Evolutionary conservation across 768 basidiomycete genomes (phyloP), one percentile per base, ranked within the genome.

Genomic region (Kwoniella dejecticola): DNA sequence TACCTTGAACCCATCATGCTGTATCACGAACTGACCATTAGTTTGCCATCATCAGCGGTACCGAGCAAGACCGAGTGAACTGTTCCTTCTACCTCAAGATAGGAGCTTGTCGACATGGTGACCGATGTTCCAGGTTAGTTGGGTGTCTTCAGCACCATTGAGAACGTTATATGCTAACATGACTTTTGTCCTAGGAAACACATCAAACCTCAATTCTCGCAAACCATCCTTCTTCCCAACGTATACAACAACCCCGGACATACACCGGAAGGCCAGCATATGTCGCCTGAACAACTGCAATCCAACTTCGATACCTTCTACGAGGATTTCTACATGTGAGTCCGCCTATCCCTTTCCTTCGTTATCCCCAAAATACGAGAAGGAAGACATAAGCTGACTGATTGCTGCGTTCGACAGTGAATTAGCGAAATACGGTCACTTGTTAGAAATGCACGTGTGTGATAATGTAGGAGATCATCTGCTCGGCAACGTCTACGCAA

Each of bases 21-120:
- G 41, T 38, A 12, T 12, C 50, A 29, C 26, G 52, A n/a, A n/a
- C 52, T 53, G 6, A 26, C 53, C 24, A 11, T 46, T 52, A 21
- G 11, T 1, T 30, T 36, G 7, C 15, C 41, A 24, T 47, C 30
- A 30, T 40, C 49, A 78, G 77, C 57, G 80, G 80, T 47, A 79
- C 79, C 19, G 81, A 82, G 63, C 81, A 81, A 54, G 81, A 82
- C 66, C 88, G 94, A 71, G 95, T 99, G 66, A 99, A 99, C 78
- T 99, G 95, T 77, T 97, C 94, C 1, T 98, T 99, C 82, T 98
- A 96, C 81, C 93, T 95, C 83, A 95, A 95, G 82, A 99, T 99
- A 82, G 96, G 96, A 60, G 96, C 96, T 47, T 99, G 96, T 81
- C 84, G 96, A 55, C 96, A 99, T 79, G 96, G 96, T 31, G 96